Evolutionary conservation across 208 protist genomes (phyloP), one percentile per base, ranked within the genome.

Genomic region (Porcisia hertigi): DNA sequence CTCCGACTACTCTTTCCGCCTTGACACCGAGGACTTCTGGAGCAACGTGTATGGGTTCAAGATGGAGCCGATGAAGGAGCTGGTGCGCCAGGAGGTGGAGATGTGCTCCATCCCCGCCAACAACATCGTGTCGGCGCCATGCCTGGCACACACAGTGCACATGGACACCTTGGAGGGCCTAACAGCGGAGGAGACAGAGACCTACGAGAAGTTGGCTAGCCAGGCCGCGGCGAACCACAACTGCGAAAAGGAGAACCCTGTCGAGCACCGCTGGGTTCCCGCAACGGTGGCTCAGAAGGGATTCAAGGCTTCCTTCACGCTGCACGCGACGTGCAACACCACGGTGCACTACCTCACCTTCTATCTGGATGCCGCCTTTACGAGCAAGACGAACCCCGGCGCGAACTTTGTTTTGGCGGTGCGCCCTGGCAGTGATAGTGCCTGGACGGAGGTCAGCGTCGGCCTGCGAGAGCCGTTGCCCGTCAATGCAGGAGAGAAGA

Each of bases 31-130:
- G 71, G 92, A 96, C 53, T 98, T 89, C 74, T 98, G 95, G 95
- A 91, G 87, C 73, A 98, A 98, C 77, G 93, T 98, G 14, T 98
- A 98, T 72, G 95, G 95, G n/a, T 98, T 97, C 72, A 77, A 60
- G 39, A 98, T 98, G 95, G 83, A 90, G 52, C 84, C 95, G 58
- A 98, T 98, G 95, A 97, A 97, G 84, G 73, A 71, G 71, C 85
- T 97, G 20, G 93, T 98, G 69, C 85, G 83, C 34, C 64, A 80
- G 64, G 92, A 96, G 81, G 93, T 96, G 47, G 89, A 94, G 76
- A 88, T 86, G 65, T 96, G 93, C 70, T 64, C 80, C 45, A 94
- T 98, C 36, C 92, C 95, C 3, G 72, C 72, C 2, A 53, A 69
- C 23, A 91, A 92, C 84, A 93, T 97, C 72, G 89, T 92, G 0